These are phyloP conservation scores for Aspergillus coremiiformis DNA, from an alignment of 495 filamentous ascomycete genomes.

Conservation along the genomic window DNA sequence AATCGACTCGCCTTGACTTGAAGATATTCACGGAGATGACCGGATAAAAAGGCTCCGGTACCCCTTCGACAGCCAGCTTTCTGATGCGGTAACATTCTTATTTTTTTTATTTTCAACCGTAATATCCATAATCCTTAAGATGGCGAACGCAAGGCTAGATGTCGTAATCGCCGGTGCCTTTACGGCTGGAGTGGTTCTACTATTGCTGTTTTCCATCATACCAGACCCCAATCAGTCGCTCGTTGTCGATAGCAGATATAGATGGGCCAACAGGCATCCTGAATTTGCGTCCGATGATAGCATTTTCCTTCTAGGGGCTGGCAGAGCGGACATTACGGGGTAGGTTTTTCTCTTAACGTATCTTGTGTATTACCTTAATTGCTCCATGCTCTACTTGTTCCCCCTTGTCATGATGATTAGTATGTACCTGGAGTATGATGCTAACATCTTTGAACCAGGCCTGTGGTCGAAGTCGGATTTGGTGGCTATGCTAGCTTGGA, in stretches of 20 bases:
- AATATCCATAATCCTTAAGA: constrained; percentile 9
- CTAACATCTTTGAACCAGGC: constrained; percentile 35
- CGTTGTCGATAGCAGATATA: not conserved
- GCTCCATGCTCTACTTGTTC: no score
- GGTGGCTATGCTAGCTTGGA: constrained; percentile 90
- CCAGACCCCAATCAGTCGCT: constrained; percentile 12
- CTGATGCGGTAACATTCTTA: no score
- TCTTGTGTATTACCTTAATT: no score
- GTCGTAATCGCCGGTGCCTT: constrained; percentile 19
- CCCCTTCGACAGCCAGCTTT: no score
- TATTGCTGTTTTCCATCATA: constrained; percentile 26
- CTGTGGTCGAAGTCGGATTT: constrained; percentile 84
- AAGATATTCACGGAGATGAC: no score
- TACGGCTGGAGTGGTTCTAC: constrained; percentile 21
- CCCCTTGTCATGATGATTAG: no score
- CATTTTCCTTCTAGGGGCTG: constrained; percentile 78
- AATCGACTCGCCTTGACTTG: no score
- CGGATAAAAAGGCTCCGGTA: no score
- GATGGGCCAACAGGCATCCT: constrained; percentile 16
- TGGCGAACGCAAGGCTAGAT: constrained; percentile 25
- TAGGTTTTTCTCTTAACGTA: no score
- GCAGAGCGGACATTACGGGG: constrained; percentile 93
- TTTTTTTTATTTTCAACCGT: no score
- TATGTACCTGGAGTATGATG: not conserved
- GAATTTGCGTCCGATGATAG: constrained; percentile 25